Evolutionary conservation across 2,329 filamentous ascomycete species (phyloP), one percentile per base, ranked within the genome.

Genomic region (Aspergillus hortae): DNA sequence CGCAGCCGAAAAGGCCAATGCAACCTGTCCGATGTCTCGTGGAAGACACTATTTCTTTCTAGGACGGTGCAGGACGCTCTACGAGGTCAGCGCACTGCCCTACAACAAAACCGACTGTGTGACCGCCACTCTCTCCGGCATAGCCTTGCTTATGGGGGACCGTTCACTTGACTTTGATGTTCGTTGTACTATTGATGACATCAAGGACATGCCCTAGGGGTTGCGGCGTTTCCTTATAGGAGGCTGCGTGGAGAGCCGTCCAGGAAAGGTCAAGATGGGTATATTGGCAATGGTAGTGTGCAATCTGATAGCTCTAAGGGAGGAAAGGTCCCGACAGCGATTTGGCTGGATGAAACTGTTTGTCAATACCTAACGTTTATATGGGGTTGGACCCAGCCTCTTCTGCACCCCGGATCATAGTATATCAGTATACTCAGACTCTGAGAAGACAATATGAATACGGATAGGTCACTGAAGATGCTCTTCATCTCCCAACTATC

Each of bases 21-120:
- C 45, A 47, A 47, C 45, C 45, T 47, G 45, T 47, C 45, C 45
- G 45, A 47, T 47, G 43, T 33, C 14, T 33, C 43, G 43, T 45
- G 4, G n/a, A n/a, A 45, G 25, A 45, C 25, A 45, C 33, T 45
- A 45, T 45, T 15, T 32, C 23, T 45, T 10, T 6, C 43, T 32
- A 45, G 43, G n/a, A 45, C 43, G 4, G n/a, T 45, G 43, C 43
- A 33, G 4, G 10, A 32, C 4, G 43, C 43, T 45, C 25, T 45
- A 33, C 43, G 43, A 45, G 23, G 43, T n/a, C 21, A 45, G 23
- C 43, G 43, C 43, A 45, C 19, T 25, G 2, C 43, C 25, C 7
- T 45, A 45, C 43, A 45, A 45, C 25, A 45, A 33, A 45, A 45
- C 43, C 43, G 43, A 45, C 43, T 33, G 43, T 45, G 6, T 45